Evolutionary conservation across 2,329 filamentous ascomycete genomes (phyloP).

Genomic region (Penicillium sp.): DNA sequence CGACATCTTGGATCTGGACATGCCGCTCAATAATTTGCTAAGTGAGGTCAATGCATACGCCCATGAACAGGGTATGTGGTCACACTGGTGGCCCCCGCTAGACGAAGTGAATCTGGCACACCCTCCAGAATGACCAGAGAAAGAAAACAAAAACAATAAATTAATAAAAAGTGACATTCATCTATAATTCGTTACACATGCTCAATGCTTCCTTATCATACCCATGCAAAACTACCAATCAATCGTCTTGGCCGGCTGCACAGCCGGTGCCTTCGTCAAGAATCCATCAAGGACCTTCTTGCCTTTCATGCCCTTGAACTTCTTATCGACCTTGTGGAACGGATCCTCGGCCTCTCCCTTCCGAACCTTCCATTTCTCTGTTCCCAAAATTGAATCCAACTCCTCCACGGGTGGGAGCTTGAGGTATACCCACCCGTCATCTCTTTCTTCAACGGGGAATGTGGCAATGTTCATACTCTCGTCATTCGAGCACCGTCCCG

Average conservation of each 20-base stretch:
- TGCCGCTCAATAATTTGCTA: slow-evolving; percentile 15
- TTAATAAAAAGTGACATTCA: neutral
- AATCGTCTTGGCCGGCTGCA: slow-evolving; percentile 30
- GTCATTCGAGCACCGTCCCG: slow-evolving; percentile 75
- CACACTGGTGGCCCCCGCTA: slow-evolving; percentile 18
- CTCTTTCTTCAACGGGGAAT: slow-evolving; percentile 73
- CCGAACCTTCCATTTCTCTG: slow-evolving; percentile 74
- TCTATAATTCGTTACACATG: neutral
- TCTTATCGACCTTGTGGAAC: slow-evolving; percentile 59
- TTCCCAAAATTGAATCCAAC: slow-evolving; percentile 77
- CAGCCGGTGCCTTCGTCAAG: slow-evolving; percentile 7
- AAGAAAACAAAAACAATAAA: neutral
- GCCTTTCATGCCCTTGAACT: slow-evolving; percentile 57
- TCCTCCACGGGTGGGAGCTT: slow-evolving; percentile 79
- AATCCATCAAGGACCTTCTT: slow-evolving; percentile 45
- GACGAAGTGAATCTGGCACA: slow-evolving; percentile 12
- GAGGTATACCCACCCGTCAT: slow-evolving; percentile 77
- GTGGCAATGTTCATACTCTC: slow-evolving; percentile 76
- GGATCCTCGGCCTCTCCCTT: slow-evolving; percentile 65
- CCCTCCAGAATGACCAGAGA: neutral
- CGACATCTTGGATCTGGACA: slow-evolving; percentile 13
- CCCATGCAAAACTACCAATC: slow-evolving; percentile 32
- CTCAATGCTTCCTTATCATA: neutral
- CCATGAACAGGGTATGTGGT: slow-evolving; percentile 19
- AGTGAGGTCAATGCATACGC: slow-evolving; percentile 17